These are phyloP conservation scores for Malus fusca DNA, from an alignment of 306 rosid species.

Conservation along the genomic window DNA sequence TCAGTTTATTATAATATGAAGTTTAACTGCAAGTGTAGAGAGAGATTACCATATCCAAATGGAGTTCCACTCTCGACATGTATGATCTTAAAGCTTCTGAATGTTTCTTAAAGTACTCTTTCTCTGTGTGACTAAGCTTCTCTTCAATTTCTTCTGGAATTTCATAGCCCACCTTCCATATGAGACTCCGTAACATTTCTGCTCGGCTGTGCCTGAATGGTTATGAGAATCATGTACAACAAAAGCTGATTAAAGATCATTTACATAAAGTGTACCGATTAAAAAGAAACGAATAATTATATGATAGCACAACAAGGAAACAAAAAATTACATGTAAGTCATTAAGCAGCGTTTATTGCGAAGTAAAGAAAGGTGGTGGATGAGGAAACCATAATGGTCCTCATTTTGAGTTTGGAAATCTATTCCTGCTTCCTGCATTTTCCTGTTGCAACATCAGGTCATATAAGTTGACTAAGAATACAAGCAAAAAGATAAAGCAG, in stretches of 20 bases:
- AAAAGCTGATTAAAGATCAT: background rate
- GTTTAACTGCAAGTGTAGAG: background rate
- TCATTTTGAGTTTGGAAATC: constrained; percentile 70
- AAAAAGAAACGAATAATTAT: background rate
- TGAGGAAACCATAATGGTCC: constrained; percentile 76
- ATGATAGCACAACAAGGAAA: constrained; percentile 1
- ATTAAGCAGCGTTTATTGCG: constrained; percentile 83
- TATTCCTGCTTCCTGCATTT: constrained; percentile 74
- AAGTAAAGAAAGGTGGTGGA: constrained; percentile 81
- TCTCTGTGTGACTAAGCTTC: constrained; percentile 64
- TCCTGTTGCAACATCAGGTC: constrained; percentile 41
- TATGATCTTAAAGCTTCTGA: constrained; percentile 55
- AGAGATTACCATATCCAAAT: constrained; percentile 75
- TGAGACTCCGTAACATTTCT: constrained; percentile 47
- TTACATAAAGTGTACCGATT: background rate
- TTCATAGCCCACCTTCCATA: constrained; percentile 74
- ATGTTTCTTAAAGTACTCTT: constrained; percentile 69
- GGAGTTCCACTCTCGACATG: constrained; percentile 53
- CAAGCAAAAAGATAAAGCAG: background rate
- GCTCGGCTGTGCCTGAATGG: constrained; percentile 61
- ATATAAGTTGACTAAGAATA: background rate
- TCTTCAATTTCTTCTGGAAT: constrained; percentile 71
- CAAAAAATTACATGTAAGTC: constrained; percentile 56
- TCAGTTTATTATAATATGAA: background rate
- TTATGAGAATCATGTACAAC: constrained; percentile 4